phyloP scores from a whole-genome alignment of 306 rosid genomes.

The Vicia faba region DNA sequence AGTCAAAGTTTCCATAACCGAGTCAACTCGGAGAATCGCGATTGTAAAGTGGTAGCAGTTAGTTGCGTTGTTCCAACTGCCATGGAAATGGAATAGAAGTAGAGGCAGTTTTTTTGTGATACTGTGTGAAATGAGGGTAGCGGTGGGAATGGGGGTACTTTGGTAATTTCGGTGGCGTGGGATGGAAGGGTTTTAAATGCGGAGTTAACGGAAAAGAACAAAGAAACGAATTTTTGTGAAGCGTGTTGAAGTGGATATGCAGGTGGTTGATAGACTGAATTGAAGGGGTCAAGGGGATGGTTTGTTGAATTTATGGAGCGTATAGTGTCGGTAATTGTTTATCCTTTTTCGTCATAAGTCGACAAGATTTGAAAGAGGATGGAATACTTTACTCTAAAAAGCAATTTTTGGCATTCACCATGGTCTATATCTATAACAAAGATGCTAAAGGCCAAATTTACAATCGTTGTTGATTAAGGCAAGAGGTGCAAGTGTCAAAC shows the following conservation, averaged over 20 bases:
- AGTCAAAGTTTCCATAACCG: conserved; percentile 48
- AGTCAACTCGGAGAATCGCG: conserved; percentile 43
- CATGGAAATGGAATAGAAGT: not conserved
- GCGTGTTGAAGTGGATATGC: not conserved
- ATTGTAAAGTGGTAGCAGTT: conserved; percentile 23
- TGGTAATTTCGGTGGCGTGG: conserved; percentile 38
- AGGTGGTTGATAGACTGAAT: too few relatives aligned
- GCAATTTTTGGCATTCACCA: too few relatives aligned
- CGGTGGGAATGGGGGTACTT: not conserved
- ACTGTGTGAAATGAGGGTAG: not conserved
- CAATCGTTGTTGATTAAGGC: not conserved
- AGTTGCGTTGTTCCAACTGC: not conserved
- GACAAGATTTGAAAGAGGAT: too few relatives aligned
- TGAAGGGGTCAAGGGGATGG: too few relatives aligned
- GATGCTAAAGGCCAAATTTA: not conserved
- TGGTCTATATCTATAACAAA: not conserved
- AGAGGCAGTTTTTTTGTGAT: too few relatives aligned
- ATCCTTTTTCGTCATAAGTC: not conserved
- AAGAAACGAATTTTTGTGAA: conserved; percentile 37
- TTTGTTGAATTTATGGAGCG: too few relatives aligned
- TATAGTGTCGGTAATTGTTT: not conserved
- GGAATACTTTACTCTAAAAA: too few relatives aligned
- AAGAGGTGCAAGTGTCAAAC: not conserved
- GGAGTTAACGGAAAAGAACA: conserved; percentile 51
- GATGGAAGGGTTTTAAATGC: conserved; percentile 37